phyloP scores from a whole-genome alignment of 768 basidiomycete genomes.

The Mycena capillaripes region DNA sequence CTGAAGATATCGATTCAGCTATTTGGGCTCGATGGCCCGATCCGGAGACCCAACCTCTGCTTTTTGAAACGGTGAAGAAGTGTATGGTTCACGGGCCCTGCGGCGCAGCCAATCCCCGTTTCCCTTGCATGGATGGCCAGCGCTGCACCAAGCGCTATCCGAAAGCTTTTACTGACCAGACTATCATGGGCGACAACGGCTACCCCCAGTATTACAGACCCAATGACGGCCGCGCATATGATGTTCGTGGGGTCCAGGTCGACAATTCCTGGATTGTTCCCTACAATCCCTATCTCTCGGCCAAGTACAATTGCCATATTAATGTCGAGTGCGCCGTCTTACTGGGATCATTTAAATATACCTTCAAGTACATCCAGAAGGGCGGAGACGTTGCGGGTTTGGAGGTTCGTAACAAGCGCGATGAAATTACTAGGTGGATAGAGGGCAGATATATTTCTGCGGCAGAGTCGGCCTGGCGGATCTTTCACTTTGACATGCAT shows the following conservation, averaged over 20 bases:
- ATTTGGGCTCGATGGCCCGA: not conserved
- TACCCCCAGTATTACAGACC: slow-evolving; percentile 51
- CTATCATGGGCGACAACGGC: slow-evolving; percentile 48
- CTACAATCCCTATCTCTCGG: slow-evolving; percentile 47
- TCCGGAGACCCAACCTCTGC: no score
- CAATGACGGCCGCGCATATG: slow-evolving; percentile 1
- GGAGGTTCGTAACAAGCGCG: not conserved
- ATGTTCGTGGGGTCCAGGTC: slow-evolving; percentile 9
- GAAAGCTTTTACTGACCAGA: slow-evolving; percentile 46
- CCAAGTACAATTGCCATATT: slow-evolving; percentile 54
- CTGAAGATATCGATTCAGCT: not conserved
- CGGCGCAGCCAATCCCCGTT: slow-evolving; percentile 28
- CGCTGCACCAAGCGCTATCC: slow-evolving; percentile 55
- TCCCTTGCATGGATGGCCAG: slow-evolving; percentile 52
- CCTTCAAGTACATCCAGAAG: slow-evolving; percentile 31
- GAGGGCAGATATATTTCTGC: slow-evolving; percentile 3
- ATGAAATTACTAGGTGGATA: not conserved
- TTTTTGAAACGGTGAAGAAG: not conserved
- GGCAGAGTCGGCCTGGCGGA: not conserved
- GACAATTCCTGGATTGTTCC: slow-evolving; percentile 51
- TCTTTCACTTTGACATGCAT: slow-evolving; percentile 45
- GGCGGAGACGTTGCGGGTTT: not conserved
- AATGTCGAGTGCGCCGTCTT: slow-evolving; percentile 53
- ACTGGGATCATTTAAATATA: slow-evolving; percentile 42
- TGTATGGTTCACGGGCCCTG: not conserved